Base-by-base conservation (phyloP, 208 protist genomes). In the Crithidia sp. region DNA sequence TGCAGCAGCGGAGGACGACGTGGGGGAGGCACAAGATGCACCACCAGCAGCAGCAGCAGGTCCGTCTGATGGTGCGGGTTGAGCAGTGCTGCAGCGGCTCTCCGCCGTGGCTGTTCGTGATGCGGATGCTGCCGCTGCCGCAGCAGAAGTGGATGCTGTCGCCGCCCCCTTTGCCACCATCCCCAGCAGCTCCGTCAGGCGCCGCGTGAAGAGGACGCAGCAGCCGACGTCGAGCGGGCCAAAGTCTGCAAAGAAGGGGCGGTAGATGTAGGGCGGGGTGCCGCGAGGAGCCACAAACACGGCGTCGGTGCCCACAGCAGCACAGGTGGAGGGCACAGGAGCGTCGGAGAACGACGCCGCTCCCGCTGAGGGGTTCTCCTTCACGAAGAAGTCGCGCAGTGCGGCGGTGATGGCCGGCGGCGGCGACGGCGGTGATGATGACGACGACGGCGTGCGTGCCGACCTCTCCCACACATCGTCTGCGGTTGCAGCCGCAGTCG, bases 231-330 rank as follows among this genome's bases (percentile, higher is more conserved):
- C 93, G 4, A 98, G 79, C 19, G 96, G 97, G 0, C 97, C 97
- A 82, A 98, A 98, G 75, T 98, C 97, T 3, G 89, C 91, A 71
- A 93, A 98, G 76, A 97, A 98, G 9, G 88, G 83, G 19, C 87
- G 85, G 84, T 98, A 98, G 37, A 89, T 47, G 77, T 97, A 91
- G 41, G 58, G 62, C 4, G 81, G 67, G 53, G 52, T 64, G 52
- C 71, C 74, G 40, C 67, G 58, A 36, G 86, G 45, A n/a, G 81
- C 86, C 37, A 89, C 58, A 45, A 85, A 91, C 63, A 83, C 74
- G 37, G 74, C 75, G 64, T 80, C 83, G 17, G 65, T 60, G 19
- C 56, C 60, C 9, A 74, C 60, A 5, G 74, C 49, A 10, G 66
- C 74, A 44, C 56, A 41, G 19, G 43, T 67, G 55, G 17, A 57